Base-by-base conservation (phyloP, 306 rosid genomes). In the Trifolium subterraneum region DNA sequence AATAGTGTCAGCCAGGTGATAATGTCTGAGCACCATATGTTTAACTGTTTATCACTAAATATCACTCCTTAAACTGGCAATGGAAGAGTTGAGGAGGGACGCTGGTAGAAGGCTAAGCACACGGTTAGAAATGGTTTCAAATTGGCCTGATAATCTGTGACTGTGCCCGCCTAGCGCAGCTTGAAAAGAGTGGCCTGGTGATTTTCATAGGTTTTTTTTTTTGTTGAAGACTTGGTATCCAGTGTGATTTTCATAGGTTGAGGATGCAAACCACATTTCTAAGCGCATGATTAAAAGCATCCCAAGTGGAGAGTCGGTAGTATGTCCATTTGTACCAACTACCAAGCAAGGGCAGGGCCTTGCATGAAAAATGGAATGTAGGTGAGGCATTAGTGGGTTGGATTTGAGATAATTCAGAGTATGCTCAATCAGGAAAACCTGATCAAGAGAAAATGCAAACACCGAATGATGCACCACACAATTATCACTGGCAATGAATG, bases 321-420 rank as follows among this genome's bases (percentile, higher is more conserved):
- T 36, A 29, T 27, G 5, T 36, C 69, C 16, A 38, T 16, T 64
- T 18, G 50, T 22, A 22, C 25, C 25, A 22, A 22, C 25, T 36
- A 19, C 50, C 31, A 64, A 35, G 48, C 51, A 64, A 63, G 68
- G 68, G 25, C n/a, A 63, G 68, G 68, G 25, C n/a, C 68, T 36
- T 36, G 69, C 48, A 18, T 19, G 16, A 18, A 38, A 22, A 62
- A 62, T 9, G 8, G 25, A 15, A 62, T 33, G 1, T 3, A 33
- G 22, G 47, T n/a, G 38, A 62, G 27, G 11, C 4, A 2, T 11
- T 64, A 27, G 10, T 61, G 44, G 67, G 13, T 18, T 16, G 14
- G 3, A 10, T 56, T 23, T 56, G 35, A 56, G 35, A 22, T 10
- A 22, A 11, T 22, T 56, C 63, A 22, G 12, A 56, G n/a, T 56